These are phyloP conservation scores for Aspergillus fumigatiaffinis DNA, from an alignment of 2,329 filamentous ascomycete genomes.

Conservation along the genomic window DNA sequence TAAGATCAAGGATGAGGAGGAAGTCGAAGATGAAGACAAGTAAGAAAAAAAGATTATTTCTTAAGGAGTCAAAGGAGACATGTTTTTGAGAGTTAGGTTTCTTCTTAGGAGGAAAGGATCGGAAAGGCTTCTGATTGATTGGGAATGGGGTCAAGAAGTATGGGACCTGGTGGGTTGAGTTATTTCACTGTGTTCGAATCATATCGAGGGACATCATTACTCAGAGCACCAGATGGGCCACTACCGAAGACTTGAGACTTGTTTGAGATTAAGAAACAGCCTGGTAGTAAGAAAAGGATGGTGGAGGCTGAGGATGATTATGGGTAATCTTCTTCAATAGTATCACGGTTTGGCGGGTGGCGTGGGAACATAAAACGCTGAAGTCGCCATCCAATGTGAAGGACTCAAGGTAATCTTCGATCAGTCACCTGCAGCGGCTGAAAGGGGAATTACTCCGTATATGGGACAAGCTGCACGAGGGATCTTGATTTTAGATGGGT, in stretches of 20 bases:
- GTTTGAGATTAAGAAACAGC: neutral
- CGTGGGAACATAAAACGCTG: neutral
- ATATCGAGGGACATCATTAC: neutral
- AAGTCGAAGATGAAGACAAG: constrained; percentile 5
- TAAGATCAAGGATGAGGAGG: constrained; percentile 1
- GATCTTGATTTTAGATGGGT: neutral
- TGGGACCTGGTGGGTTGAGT: neutral
- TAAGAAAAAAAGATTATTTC: constrained; percentile 9
- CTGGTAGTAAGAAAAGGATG: neutral
- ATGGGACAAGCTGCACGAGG: neutral
- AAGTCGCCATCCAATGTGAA: neutral
- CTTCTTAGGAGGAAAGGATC: neutral
- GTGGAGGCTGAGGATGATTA: neutral
- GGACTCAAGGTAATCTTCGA: too few species aligned
- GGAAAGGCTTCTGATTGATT: neutral
- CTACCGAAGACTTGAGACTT: neutral
- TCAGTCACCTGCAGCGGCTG: neutral
- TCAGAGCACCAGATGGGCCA: neutral
- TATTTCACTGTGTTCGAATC: neutral
- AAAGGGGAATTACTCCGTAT: neutral
- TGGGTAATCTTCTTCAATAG: neutral
- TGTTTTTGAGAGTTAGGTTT: neutral
- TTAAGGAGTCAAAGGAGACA: neutral
- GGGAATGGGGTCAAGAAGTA: neutral
- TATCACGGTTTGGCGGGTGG: neutral